Evolutionary conservation across 2,329 filamentous ascomycete genomes (phyloP).

Genomic region (Trichoderma arundinaceum): DNA sequence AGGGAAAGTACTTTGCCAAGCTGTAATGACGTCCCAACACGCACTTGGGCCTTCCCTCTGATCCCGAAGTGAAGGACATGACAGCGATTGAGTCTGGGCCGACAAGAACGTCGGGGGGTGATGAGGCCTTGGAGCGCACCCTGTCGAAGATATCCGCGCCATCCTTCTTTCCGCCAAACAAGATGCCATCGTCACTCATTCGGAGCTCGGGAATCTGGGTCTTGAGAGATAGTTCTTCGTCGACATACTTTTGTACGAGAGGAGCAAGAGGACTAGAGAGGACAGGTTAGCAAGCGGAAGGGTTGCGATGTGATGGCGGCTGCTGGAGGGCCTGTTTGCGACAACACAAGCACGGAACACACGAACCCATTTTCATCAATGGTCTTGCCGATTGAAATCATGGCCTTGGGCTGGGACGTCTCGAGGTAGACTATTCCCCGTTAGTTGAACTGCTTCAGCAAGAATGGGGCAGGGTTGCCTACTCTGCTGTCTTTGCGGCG

Average conservation of each 20-base stretch:
- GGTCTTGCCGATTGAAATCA: slow-evolving; percentile 73
- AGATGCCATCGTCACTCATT: slow-evolving; percentile 71
- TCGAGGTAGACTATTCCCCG: slow-evolving; percentile 68
- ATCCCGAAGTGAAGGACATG: slow-evolving; percentile 65
- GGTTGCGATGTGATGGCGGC: too few species aligned
- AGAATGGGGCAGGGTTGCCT: too few species aligned
- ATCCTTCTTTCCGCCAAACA: slow-evolving; percentile 70
- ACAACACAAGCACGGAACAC: too few species aligned
- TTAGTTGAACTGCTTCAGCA: too few species aligned
- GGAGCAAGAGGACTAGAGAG: slow-evolving; percentile 44
- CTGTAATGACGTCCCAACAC: slow-evolving; percentile 87
- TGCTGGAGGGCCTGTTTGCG: too few species aligned
- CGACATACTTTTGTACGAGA: slow-evolving; percentile 67
- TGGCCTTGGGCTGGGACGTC: slow-evolving; percentile 55
- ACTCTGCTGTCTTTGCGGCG: slow-evolving; percentile 40
- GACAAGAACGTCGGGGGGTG: slow-evolving; percentile 73
- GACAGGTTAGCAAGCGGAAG: too few species aligned
- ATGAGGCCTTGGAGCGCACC: slow-evolving; percentile 53
- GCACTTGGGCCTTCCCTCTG: slow-evolving; percentile 53
- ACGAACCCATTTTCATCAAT: slow-evolving; percentile 43
- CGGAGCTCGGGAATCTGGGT: slow-evolving; percentile 75
- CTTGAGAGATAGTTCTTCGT: slow-evolving; percentile 73
- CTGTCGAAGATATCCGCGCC: slow-evolving; percentile 70
- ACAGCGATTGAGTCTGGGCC: slow-evolving; percentile 50
- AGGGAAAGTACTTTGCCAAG: slow-evolving; percentile 84